Base-by-base conservation (phyloP, 2,329 filamentous ascomycete species). In the Fusarium caatingaense region DNA sequence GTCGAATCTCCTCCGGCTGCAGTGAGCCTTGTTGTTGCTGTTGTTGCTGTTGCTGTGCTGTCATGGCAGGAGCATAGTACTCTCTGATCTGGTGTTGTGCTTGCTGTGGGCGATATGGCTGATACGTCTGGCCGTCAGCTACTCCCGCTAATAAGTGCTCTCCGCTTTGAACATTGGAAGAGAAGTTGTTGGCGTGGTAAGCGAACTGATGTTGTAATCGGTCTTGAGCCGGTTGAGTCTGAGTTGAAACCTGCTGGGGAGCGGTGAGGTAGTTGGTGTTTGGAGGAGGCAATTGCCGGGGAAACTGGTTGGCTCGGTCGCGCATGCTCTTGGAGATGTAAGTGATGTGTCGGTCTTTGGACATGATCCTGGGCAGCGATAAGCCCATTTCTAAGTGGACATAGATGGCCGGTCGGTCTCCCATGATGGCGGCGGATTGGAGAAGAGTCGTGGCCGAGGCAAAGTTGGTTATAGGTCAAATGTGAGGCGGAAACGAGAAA, bases 371-470 rank as follows among this genome's bases (percentile, higher is more conserved):
- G n/a, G 79, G 79, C 81, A 83, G 86, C 1, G 85, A 85, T 25
- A 87, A 76, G 30, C 85, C 84, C 62, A 87, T 85, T 72, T 86
- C 85, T 62, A 87, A 76, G 57, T 85, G 83, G 12, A 87, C 76
- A 61, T 85, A 87, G 56, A 87, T 77, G 40, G 66, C 66, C 46
- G 77, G 75, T 55, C 76, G 70, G 30, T 74, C 65, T 27, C 64
- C 60, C 76, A 78, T 79, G 46, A 32, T 66, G 54, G 28, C 50
- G 40, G 42, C 30, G 28, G 16, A 27, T 34, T 28, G 44, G 27
- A 18, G 27, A 41, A 34, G 34, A 18, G 13, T 13, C 21, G n/a
- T 41, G n/a, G 6, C 12, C 32, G 15, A 27, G 13, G 32, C 11
- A n/a, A 21, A 23, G 20, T 58, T 18, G 49, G 30, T 15, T 28